These are phyloP conservation scores for Salix viminalis DNA, from an alignment of 345 rosid species.

Conservation along the genomic window DNA sequence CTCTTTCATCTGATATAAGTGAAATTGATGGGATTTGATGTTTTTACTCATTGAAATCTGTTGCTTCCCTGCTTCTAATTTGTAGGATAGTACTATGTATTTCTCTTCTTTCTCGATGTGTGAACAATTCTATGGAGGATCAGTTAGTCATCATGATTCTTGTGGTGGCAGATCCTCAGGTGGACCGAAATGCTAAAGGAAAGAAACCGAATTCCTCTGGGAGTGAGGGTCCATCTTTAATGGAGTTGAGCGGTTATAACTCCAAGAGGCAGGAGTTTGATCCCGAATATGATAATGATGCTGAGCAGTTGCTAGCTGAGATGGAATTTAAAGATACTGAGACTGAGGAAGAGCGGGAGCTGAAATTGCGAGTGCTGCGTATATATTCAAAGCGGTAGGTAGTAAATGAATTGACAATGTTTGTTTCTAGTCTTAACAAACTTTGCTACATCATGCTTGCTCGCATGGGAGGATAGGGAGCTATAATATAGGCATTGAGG, in stretches of 20 bases:
- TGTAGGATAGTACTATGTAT: background rate
- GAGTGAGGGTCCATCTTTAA: slow-evolving; percentile 60
- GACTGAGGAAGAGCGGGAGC: slow-evolving; percentile 75
- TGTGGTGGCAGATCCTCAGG: slow-evolving; percentile 56
- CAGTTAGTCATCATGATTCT: background rate
- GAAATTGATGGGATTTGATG: background rate
- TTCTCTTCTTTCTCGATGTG: background rate
- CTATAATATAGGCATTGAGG: background rate
- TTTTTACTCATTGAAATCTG: background rate
- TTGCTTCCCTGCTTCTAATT: background rate
- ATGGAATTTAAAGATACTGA: slow-evolving; percentile 95
- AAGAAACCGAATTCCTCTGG: slow-evolving; percentile 55
- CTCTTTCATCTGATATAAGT: background rate
- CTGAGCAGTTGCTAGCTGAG: slow-evolving; percentile 91
- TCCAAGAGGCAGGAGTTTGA: slow-evolving; percentile 83
- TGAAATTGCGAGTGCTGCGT: slow-evolving; percentile 76
- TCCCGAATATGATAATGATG: slow-evolving; percentile 91
- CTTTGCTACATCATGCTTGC: background rate
- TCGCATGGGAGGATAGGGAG: background rate
- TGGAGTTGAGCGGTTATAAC: slow-evolving; percentile 76
- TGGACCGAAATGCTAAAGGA: slow-evolving; percentile 58
- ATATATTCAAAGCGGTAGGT: slow-evolving; percentile 77
- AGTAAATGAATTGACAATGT: background rate
- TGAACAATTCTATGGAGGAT: background rate
- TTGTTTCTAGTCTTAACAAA: background rate